phyloP scores from a whole-genome alignment of 2,329 filamentous ascomycete species.

The Rhytidhysteron rufulum region DNA sequence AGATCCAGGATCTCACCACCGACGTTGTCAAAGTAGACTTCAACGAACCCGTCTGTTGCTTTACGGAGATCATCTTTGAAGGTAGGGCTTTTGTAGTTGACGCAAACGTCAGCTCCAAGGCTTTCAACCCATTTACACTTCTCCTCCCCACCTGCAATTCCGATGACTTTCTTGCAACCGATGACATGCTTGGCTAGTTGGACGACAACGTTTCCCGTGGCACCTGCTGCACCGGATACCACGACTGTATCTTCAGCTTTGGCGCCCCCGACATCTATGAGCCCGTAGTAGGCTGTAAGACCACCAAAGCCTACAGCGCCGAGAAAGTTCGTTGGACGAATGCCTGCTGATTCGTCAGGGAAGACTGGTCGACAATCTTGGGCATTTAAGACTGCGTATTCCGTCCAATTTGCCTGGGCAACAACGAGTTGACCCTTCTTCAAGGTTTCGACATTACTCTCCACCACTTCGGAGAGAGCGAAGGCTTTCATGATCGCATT shows the following conservation, averaged over 20 bases:
- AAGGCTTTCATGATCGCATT: constrained; percentile 60
- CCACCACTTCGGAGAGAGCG: constrained; percentile 58
- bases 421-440: constrained; percentile 57
- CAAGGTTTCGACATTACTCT: constrained; percentile 52
- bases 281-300: constrained; percentile 72
- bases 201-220: constrained; percentile 67
- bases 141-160: constrained; percentile 50
- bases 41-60: constrained; percentile 48
- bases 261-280: constrained; percentile 63
- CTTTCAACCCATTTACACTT: constrained; percentile 52
- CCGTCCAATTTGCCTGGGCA: constrained; percentile 58
- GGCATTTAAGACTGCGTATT: constrained; percentile 54
- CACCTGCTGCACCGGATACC: constrained; percentile 72
- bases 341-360: constrained; percentile 26
- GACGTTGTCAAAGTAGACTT: constrained; percentile 52
- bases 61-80: constrained; percentile 47
- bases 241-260: constrained; percentile 68
- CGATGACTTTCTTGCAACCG: constrained; percentile 47
- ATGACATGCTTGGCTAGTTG: constrained; percentile 52
- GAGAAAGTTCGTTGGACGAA: constrained; percentile 43
- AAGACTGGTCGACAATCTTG: constrained; percentile 27
- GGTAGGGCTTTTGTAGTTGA: constrained; percentile 51
- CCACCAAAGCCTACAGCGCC: constrained; percentile 50
- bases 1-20: constrained; percentile 47
- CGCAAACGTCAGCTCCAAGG: constrained; percentile 51